Evolutionary conservation across 2,329 filamentous ascomycete genomes (phyloP), one percentile per base, ranked within the genome.

Genomic region (Monosporascus sp.): DNA sequence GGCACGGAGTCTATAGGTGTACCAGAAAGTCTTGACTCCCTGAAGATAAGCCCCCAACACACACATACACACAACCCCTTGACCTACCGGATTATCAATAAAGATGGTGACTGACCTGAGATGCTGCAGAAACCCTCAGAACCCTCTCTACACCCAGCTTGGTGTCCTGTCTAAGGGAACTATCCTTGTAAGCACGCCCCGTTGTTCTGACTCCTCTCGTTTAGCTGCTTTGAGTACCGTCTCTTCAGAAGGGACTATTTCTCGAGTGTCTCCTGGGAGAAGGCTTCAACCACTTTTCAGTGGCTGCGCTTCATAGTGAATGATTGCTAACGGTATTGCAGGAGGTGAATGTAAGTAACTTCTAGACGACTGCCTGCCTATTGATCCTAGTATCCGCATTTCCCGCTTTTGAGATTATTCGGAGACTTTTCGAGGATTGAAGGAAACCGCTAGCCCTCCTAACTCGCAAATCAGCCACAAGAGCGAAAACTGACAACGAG

Each of bases 121-220:
- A 35, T 52, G 14, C 15, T 27, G 90, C 79, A 91, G 90, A 80
- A 93, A 92, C 69, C 88, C 89, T 1, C 85, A 90, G 68, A 89
- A 90, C 68, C 89, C 90, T 1, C 80, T 96, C 67, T 96, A 96
- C 73, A 97, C 93, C 0, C 91, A 96, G 67, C 77, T 97, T 5
- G 93, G 93, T 56, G 92, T 96, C 3, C 71, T 97, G 65, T 93
- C 89, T 47, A 91, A 91, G 73, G 90, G 90, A 58, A 93, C 85
- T 31, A 83, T 87, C 56, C 58, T 60, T n/a, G 43, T 46, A 27
- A 46, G 43, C 25, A 7, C 31, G 14, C 31, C 9, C 31, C 9
- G 11, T 11, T 11, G 4, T 35, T 14, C 31, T 5, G 2, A 5
- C 3, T 11, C 9, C 31, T 11, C 31, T 11, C 4, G 11, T 35